Evolutionary conservation across 768 basidiomycete species (phyloP).

Genomic region (Clathrus columnatus): DNA sequence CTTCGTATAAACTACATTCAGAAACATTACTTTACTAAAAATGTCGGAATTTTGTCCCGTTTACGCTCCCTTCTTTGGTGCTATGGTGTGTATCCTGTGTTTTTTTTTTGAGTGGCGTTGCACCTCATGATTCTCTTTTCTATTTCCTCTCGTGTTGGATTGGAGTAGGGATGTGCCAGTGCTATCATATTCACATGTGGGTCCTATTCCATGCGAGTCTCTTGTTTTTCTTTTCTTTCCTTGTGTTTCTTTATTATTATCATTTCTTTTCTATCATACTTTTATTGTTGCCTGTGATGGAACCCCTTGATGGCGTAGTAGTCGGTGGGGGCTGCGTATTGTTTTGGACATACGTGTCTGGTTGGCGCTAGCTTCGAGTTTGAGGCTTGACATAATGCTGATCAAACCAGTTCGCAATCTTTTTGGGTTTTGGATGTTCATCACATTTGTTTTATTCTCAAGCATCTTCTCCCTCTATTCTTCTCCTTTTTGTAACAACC

Average conservation of each 20-base stretch:
- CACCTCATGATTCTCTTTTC: background rate
- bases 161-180: conserved; percentile 77
- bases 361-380: no score
- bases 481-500: no score
- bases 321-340: no score
- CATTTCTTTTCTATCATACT: no score
- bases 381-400: no score
- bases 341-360: no score
- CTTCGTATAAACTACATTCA: no score
- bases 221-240: background rate
- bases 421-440: no score
- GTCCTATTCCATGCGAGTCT: conserved; percentile 21
- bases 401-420: no score
- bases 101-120: background rate
- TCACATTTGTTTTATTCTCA: no score
- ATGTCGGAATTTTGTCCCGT: conserved; percentile 86
- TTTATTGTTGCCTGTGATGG: no score
- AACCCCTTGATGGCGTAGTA: conserved; percentile 7
- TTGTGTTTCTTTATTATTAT: conserved; percentile 10
- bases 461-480: no score
- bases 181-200: conserved; percentile 97
- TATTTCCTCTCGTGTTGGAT: conserved; percentile 9
- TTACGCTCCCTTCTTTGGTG: conserved; percentile 97
- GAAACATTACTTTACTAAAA: background rate
- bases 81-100: conserved; percentile 57